A percentile compares a stretch with the other conserved stretches of the same genome.
Conservation (phyloP, 352 stramenopile species). For the Phytophthora aleatoria region DNA sequence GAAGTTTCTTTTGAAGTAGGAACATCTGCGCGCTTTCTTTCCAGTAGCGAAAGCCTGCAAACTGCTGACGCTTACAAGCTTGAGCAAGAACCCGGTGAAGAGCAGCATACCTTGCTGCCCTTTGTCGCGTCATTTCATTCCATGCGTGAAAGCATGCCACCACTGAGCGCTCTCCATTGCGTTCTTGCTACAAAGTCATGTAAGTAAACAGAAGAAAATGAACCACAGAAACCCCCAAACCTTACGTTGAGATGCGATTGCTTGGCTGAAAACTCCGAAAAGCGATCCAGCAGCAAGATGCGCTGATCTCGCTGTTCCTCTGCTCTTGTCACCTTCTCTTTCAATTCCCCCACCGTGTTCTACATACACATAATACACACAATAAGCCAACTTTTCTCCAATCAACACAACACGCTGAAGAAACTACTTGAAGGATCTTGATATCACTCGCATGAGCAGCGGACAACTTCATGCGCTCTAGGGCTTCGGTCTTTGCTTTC, state of each 20-base stretch:
- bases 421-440: conserved; percentile 45
- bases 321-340: conserved; percentile 16
- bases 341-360: conserved; percentile 51
- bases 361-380: conserved; percentile 16
- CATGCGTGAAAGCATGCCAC: conserved; percentile 37
- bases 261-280: conserved; percentile 33
- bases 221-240: background rate
- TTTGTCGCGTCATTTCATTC: conserved; percentile 14
- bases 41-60: conserved; percentile 23
- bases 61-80: conserved; percentile 20
- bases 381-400: conserved; percentile 2
- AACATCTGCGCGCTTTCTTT: conserved; percentile 9
- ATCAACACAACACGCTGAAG: background rate
- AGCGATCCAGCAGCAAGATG: conserved; percentile 36
- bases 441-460: conserved; percentile 50
- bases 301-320: conserved; percentile 15
- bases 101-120: background rate
- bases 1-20: conserved; percentile 22
- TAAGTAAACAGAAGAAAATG: conserved; percentile 1
- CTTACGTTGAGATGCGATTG: conserved; percentile 26
- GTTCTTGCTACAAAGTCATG: conserved; percentile 25
- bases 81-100: conserved; percentile 19
- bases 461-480: conserved; percentile 57
- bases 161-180: conserved; percentile 22
- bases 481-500: conserved; percentile 23